A percentile compares a stretch with the other conserved stretches of the same genome.
Evolutionary conservation across 306 rosid genomes (phyloP).

Genomic region (Styphnolobium japonicum): DNA sequence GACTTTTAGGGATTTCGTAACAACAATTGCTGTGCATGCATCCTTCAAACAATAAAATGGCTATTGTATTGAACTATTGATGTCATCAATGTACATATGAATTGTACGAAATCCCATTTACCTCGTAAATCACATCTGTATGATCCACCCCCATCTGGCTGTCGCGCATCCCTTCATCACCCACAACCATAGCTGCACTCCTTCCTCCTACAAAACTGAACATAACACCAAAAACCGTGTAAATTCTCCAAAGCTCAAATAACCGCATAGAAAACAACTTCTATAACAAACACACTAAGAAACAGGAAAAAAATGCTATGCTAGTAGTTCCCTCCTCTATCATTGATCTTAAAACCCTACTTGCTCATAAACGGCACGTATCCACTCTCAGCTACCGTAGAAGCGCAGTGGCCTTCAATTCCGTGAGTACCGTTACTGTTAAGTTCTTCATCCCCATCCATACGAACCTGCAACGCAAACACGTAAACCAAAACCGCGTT

Average conservation of each 20-base stretch:
- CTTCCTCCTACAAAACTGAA: background rate
- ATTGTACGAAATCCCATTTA: background rate
- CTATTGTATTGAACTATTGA: too few relatives aligned
- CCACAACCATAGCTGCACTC: background rate
- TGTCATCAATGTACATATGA: too few relatives aligned
- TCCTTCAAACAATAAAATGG: background rate
- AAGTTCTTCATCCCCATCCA: too few relatives aligned
- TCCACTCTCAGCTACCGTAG: too few relatives aligned
- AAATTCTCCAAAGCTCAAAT: background rate
- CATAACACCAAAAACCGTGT: background rate
- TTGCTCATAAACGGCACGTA: background rate
- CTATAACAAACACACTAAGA: background rate
- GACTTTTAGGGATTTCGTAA: background rate
- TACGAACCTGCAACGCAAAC: too few relatives aligned
- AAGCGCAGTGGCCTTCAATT: too few relatives aligned
- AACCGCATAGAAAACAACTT: background rate
- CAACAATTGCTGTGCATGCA: background rate
- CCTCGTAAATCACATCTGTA: constrained; percentile 8
- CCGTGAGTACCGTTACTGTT: too few relatives aligned
- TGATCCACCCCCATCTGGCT: background rate
- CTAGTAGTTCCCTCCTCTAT: too few relatives aligned
- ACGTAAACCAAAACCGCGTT: too few relatives aligned
- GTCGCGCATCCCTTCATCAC: background rate
- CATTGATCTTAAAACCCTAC: background rate
- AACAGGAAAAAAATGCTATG: too few relatives aligned